Evolutionary conservation across 257 asterid species (phyloP).

Genomic region (Oldenlandia corymbosa): DNA sequence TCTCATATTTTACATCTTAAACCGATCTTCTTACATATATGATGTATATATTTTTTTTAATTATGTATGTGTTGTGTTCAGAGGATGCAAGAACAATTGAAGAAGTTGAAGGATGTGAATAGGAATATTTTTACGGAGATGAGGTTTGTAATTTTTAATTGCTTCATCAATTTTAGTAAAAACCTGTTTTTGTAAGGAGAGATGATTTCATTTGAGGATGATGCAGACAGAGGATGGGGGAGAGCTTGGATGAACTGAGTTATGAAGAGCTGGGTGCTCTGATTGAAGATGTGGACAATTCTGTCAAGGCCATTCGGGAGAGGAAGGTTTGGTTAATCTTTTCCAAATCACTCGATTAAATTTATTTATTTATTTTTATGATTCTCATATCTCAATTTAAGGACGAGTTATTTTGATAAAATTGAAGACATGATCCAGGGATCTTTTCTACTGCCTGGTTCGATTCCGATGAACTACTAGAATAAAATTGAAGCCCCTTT

Average conservation of each 20-base stretch:
- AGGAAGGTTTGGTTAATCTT: constrained; percentile 28
- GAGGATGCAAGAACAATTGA: constrained; percentile 91
- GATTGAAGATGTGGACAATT: constrained; percentile 34
- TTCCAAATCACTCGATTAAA: no score
- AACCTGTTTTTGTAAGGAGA: not conserved
- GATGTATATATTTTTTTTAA: not conserved
- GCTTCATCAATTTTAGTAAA: no score
- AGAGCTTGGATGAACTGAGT: constrained; percentile 33
- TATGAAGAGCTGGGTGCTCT: constrained; percentile 30
- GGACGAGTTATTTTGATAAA: no score
- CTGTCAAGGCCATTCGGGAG: constrained; percentile 35
- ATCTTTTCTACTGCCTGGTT: no score
- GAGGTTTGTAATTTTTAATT: constrained; percentile 33
- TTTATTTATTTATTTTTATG: no score
- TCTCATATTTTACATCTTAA: not conserved
- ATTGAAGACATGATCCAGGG: no score
- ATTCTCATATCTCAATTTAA: no score
- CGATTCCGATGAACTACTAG: not conserved
- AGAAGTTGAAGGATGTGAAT: constrained; percentile 75
- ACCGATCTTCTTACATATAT: not conserved
- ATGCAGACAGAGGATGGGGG: constrained; percentile 45
- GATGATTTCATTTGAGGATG: not conserved
- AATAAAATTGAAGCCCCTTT: not conserved
- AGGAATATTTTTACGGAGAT: constrained; percentile 71
- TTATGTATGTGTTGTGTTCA: constrained; percentile 18